phyloP scores from a whole-genome alignment of 805 yeast species.

The Candida pseudofarinosa region DNA sequence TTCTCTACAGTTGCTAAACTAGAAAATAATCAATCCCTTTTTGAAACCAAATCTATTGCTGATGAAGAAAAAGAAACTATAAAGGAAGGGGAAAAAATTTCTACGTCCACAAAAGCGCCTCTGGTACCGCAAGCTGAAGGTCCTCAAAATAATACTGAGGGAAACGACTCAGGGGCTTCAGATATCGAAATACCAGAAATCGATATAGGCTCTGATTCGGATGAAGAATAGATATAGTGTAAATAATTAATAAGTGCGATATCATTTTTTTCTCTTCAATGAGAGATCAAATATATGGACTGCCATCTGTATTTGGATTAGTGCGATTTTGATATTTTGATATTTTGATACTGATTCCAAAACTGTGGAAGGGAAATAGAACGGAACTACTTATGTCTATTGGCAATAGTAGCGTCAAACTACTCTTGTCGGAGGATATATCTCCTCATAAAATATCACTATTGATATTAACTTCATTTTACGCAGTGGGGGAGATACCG shows the following conservation, averaged over 20 bases:
- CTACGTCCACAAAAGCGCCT: not conserved
- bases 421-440: constrained; percentile 36
- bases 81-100: not conserved
- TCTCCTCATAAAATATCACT: constrained; percentile 56
- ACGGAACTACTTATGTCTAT: not conserved
- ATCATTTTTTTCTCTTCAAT: no score
- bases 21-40: not conserved
- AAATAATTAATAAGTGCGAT: no score
- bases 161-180: constrained; percentile 30
- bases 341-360: not conserved
- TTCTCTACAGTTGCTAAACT: not conserved
- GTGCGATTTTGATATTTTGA: not conserved
- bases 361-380: not conserved
- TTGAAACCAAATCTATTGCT: not conserved
- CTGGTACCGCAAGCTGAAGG: not conserved
- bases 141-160: constrained; percentile 8
- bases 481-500: constrained; percentile 16
- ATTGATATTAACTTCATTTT: constrained; percentile 36
- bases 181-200: constrained; percentile 52
- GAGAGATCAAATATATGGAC: no score
- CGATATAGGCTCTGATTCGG: constrained; percentile 43
- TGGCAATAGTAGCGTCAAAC: constrained; percentile 10
- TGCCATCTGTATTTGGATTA: not conserved
- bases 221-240: constrained; percentile 21
- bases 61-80: not conserved